A percentile compares a stretch with the other conserved stretches of the same genome.
Evolutionary conservation across 2,329 filamentous ascomycete species (phyloP).

Genomic region (Macrophomina tecta): DNA sequence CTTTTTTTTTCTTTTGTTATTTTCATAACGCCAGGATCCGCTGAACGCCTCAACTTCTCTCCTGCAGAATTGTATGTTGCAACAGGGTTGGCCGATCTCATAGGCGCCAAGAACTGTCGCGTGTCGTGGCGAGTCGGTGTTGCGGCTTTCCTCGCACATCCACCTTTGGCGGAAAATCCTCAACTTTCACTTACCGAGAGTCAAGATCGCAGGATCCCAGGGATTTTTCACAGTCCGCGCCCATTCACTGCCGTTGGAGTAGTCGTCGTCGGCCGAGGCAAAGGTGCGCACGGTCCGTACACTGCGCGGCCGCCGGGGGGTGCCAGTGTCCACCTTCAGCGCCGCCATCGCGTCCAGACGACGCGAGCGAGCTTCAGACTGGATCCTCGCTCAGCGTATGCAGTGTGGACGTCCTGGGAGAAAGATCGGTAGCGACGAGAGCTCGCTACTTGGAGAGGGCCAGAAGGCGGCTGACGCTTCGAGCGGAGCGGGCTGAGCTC

Average conservation of each 20-base stretch:
- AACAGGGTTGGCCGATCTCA: too few relatives aligned
- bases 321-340: conserved; percentile 21
- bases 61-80: too few relatives aligned
- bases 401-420: neutral
- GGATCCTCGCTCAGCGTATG: neutral
- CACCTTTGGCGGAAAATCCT: too few relatives aligned
- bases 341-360: conserved; percentile 17
- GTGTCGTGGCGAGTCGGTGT: too few relatives aligned
- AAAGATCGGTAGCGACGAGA: neutral
- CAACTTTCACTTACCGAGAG: conserved; percentile 43
- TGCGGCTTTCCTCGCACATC: too few relatives aligned
- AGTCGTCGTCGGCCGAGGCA: conserved; percentile 46
- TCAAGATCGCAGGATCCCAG: conserved; percentile 57
- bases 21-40: too few relatives aligned
- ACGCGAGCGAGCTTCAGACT: neutral
- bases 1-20: too few relatives aligned
- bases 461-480: neutral
- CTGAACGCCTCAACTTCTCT: too few relatives aligned
- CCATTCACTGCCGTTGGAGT: conserved; percentile 49
- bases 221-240: conserved; percentile 50
- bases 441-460: neutral
- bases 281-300: conserved; percentile 36
- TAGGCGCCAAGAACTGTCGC: too few relatives aligned
- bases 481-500: neutral
- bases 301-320: conserved; percentile 37